phyloP scores from a whole-genome alignment of 129 eudicot species.

The Ambrosia trifida region DNA sequence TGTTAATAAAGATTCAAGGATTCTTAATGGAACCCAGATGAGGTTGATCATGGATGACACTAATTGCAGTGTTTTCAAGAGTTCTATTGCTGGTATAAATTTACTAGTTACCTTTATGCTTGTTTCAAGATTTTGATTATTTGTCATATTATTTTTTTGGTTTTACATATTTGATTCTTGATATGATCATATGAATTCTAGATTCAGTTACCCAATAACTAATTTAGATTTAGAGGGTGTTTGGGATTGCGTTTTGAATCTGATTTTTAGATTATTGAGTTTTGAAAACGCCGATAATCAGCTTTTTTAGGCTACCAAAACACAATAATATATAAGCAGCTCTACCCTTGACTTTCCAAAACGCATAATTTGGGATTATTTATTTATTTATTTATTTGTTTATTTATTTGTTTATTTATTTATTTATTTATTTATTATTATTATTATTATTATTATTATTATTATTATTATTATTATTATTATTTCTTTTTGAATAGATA shows the following conservation, averaged over 20 bases:
- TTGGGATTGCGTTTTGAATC: too few relatives aligned
- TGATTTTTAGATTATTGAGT: too few relatives aligned
- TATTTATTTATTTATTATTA: background rate
- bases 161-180: background rate
- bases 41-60: slow-evolving; percentile 51
- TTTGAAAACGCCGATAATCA: too few relatives aligned
- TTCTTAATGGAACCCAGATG: slow-evolving; percentile 53
- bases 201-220: background rate
- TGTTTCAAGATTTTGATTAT: background rate
- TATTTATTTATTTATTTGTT: background rate
- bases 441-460: background rate
- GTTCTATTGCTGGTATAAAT: slow-evolving; percentile 48
- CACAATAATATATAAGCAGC: too few relatives aligned
- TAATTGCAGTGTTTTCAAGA: slow-evolving; percentile 54
- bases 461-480: background rate
- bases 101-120: background rate
- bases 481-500: background rate
- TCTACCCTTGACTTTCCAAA: too few relatives aligned
- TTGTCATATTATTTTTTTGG: background rate
- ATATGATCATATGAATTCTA: background rate
- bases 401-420: background rate
- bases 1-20: slow-evolving; percentile 46
- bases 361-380: background rate
- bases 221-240: too few relatives aligned
- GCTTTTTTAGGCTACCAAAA: too few relatives aligned